Evolutionary conservation across 1,284 basidiomycete species (phyloP).

Genomic region (Anthracocystis walkeri): DNA sequence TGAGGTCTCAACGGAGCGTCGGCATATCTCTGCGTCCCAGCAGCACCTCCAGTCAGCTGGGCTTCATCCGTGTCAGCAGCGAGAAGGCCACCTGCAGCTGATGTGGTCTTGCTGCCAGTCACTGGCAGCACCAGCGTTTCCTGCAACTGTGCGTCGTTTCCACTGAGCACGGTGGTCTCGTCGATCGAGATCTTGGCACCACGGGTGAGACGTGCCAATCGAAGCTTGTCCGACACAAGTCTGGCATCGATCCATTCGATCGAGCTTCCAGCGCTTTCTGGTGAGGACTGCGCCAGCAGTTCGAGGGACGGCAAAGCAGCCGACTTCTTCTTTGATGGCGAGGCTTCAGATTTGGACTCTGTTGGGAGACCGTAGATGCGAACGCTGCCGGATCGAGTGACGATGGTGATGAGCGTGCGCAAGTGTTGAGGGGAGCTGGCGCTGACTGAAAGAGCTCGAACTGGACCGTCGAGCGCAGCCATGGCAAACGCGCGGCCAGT

Average conservation of each 20-base stretch:
- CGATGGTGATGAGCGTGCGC: slow-evolving; percentile 66
- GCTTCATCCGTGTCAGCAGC: slow-evolving; percentile 37
- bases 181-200: slow-evolving; percentile 63
- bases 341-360: slow-evolving; percentile 43
- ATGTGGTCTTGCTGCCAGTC: slow-evolving; percentile 15
- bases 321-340: slow-evolving; percentile 44
- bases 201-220: slow-evolving; percentile 56
- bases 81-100: slow-evolving; percentile 16
- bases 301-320: slow-evolving; percentile 47
- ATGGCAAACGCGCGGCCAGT: slow-evolving; percentile 55
- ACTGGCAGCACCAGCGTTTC: slow-evolving; percentile 27
- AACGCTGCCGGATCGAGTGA: slow-evolving; percentile 68
- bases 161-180: slow-evolving; percentile 40
- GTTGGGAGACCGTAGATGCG: slow-evolving; percentile 59
- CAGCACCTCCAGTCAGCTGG: slow-evolving; percentile 42
- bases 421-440: slow-evolving; percentile 61
- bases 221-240: slow-evolving; percentile 42
- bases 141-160: slow-evolving; percentile 35
- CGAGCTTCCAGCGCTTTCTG: slow-evolving; percentile 20
- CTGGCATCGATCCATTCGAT: slow-evolving; percentile 50
- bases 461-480: slow-evolving; percentile 69
- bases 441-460: slow-evolving; percentile 64
- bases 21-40: slow-evolving; percentile 52
- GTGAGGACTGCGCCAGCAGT: slow-evolving; percentile 24
- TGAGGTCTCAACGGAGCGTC: slow-evolving; percentile 46